phyloP scores from a whole-genome alignment of 2,329 filamentous ascomycete genomes.

The Colletotrichum falcatum region DNA sequence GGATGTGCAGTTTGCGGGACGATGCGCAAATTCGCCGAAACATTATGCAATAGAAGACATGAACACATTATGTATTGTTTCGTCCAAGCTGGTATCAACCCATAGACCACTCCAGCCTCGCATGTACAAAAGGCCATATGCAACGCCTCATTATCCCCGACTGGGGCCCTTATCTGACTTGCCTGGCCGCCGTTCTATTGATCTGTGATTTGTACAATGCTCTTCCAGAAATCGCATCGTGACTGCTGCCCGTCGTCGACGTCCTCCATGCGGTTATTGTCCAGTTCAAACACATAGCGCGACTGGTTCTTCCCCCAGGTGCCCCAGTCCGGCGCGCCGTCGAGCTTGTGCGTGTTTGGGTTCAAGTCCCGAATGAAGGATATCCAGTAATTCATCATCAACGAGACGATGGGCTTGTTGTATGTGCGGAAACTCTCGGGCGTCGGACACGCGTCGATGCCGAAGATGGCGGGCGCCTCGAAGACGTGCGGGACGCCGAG shows the following conservation, averaged over 20 bases:
- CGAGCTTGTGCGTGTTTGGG: constrained; percentile 54
- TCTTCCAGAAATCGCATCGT: constrained; percentile 58
- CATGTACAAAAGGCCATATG: background rate
- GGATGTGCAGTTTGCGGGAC: background rate
- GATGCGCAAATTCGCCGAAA: accelerated
- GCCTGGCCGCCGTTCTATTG: constrained; percentile 21
- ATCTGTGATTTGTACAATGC: constrained; percentile 48
- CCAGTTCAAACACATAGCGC: constrained; percentile 56
- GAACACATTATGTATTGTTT: background rate
- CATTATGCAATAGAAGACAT: background rate
- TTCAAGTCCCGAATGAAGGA: constrained; percentile 61
- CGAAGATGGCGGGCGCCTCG: constrained; percentile 62
- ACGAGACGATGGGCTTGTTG: constrained; percentile 58
- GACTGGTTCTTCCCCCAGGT: constrained; percentile 50
- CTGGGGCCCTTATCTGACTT: background rate
- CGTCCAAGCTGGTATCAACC: constrained; percentile 5
- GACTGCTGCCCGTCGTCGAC: constrained; percentile 49
- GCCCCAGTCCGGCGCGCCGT: constrained; percentile 56
- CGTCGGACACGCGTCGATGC: constrained; percentile 52
- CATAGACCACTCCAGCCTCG: background rate
- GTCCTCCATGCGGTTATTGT: constrained; percentile 55
- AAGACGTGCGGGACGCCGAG: constrained; percentile 62
- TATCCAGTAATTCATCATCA: constrained; percentile 63
- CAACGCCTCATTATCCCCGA: constrained; percentile 32
- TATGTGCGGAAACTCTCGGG: constrained; percentile 56